These are phyloP conservation scores for Colletotrichum sp. DNA, from an alignment of 2,329 filamentous ascomycete species.

Conservation along the genomic window DNA sequence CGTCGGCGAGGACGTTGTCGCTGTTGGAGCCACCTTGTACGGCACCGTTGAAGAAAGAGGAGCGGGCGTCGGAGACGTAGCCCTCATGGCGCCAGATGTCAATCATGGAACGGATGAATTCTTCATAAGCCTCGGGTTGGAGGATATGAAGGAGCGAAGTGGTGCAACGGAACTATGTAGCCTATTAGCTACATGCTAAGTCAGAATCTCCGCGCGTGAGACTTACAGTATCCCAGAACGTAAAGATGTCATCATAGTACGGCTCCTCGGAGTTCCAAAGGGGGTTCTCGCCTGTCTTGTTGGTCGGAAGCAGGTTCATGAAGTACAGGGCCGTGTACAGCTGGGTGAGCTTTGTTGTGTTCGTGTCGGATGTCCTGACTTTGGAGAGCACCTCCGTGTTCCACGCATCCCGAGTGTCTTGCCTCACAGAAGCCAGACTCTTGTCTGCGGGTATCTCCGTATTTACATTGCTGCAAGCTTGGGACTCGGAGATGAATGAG, in stretches of 20 bases:
- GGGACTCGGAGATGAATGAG: conserved; percentile 67
- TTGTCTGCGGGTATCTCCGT: conserved; percentile 57
- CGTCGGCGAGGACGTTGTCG: conserved; percentile 75
- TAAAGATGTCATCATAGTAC: conserved; percentile 76
- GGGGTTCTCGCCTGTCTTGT: conserved; percentile 75
- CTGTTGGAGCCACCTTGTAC: conserved; percentile 74
- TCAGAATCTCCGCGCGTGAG: background rate
- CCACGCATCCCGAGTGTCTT: conserved; percentile 59
- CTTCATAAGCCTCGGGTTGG: conserved; percentile 66
- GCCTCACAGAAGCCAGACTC: conserved; percentile 46
- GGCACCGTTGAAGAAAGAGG: conserved; percentile 72
- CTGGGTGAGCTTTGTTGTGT: conserved; percentile 60
- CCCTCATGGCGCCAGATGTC: conserved; percentile 71
- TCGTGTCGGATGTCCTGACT: conserved; percentile 62
- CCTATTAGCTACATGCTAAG: background rate
- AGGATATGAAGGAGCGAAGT: conserved; percentile 70
- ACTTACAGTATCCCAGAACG: conserved; percentile 62
- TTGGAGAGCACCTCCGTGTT: conserved; percentile 67
- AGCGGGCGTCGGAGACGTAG: conserved; percentile 69
- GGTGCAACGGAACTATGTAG: conserved; percentile 62
- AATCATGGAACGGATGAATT: conserved; percentile 69
- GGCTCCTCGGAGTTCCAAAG: conserved; percentile 68
- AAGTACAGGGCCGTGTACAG: conserved; percentile 74
- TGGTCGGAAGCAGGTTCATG: conserved; percentile 72
- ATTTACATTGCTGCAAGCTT: conserved; percentile 65